phyloP scores from a whole-genome alignment of 1,284 basidiomycete genomes.

The Rhodotorula sp. region DNA sequence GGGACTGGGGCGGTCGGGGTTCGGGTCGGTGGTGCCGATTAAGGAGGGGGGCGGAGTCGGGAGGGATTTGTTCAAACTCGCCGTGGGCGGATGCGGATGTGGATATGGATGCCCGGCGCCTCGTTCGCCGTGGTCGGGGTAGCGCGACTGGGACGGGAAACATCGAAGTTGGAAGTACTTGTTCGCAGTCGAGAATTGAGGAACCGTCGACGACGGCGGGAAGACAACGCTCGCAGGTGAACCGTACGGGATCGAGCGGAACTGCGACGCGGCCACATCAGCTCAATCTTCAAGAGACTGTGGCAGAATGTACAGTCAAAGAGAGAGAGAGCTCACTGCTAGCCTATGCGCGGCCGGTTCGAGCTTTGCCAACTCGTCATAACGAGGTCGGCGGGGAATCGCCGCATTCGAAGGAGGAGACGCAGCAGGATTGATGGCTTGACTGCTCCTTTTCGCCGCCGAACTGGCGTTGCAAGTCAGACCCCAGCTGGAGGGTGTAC shows the following conservation, averaged over 20 bases:
- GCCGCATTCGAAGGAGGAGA: background rate
- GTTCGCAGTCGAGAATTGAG: slow-evolving; percentile 6
- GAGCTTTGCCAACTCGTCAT: background rate
- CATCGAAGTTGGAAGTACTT: slow-evolving; percentile 16
- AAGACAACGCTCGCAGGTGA: slow-evolving; percentile 11
- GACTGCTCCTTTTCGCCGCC: background rate
- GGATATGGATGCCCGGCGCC: too few relatives aligned
- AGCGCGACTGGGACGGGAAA: slow-evolving; percentile 16
- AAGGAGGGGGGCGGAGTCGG: slow-evolving; percentile 14
- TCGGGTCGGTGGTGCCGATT: background rate
- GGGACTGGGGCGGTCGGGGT: background rate
- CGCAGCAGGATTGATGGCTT: background rate
- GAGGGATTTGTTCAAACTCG: background rate
- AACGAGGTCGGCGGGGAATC: background rate
- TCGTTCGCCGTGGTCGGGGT: too few relatives aligned
- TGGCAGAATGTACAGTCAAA: too few relatives aligned
- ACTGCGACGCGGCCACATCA: background rate
- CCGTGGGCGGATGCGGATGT: background rate
- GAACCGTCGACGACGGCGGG: background rate
- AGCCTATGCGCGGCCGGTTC: background rate
- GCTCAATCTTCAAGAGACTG: too few relatives aligned
- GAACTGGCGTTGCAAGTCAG: background rate
- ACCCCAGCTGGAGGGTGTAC: too few relatives aligned
- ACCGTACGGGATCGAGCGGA: slow-evolving; percentile 19
- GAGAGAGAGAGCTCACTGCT: background rate